Percentiles rank a stretch among this genome's conserved stretches.
Evolutionary conservation across 2,329 filamentous ascomycete species (phyloP).

Genomic region (Xylaria polymorpha): DNA sequence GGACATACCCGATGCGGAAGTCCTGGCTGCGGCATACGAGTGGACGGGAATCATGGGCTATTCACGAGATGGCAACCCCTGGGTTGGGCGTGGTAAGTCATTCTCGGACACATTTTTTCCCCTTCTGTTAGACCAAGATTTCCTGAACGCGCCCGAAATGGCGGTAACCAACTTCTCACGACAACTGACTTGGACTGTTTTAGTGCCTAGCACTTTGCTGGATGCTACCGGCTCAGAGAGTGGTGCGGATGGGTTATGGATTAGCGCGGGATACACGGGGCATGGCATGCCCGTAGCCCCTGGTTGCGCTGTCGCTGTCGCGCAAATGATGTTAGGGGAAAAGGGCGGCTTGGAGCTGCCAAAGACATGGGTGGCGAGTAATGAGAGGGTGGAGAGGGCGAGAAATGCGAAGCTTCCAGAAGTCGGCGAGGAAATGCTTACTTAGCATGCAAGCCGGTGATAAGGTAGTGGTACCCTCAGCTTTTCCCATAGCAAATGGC

Average conservation of each 20-base stretch:
- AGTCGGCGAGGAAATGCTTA: not conserved
- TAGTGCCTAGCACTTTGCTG: conserved; percentile 49
- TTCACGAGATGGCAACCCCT: conserved; percentile 73
- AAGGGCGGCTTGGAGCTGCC: not conserved
- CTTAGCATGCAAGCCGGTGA: no score
- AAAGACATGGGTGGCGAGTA: not conserved
- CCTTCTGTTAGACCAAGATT: not conserved
- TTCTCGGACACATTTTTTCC: not conserved
- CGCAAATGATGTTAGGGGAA: conserved; percentile 63
- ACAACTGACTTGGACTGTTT: not conserved
- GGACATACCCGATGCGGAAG: conserved; percentile 40
- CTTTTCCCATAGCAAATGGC: not conserved
- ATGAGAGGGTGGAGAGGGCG: not conserved
- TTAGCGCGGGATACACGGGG: conserved; percentile 75
- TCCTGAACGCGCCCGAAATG: not conserved
- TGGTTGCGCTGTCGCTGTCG: conserved; percentile 71
- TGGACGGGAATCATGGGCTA: conserved; percentile 88
- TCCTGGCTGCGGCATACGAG: conserved; percentile 67
- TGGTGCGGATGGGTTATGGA: conserved; percentile 66
- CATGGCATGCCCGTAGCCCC: conserved; percentile 82
- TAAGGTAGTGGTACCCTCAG: not conserved
- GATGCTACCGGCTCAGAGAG: conserved; percentile 41
- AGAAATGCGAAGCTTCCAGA: not conserved
- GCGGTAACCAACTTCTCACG: not conserved
- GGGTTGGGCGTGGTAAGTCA: conserved; percentile 71